A percentile compares a stretch with the other conserved stretches of the same genome.
Evolutionary conservation across 306 rosid species (phyloP).

Genomic region (Fragaria ananassa): DNA sequence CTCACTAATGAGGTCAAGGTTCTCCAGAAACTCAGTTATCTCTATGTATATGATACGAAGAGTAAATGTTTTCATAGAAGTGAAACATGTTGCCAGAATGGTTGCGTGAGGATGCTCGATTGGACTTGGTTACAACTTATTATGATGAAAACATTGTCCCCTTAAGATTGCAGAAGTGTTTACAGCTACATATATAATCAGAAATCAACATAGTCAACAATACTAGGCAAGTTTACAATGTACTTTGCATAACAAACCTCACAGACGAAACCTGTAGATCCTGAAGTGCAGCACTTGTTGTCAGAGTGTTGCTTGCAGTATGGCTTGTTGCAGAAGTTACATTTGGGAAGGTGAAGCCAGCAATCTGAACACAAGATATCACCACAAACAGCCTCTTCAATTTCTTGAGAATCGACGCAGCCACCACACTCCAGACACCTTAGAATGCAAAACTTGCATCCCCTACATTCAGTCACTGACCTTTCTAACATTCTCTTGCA

Average conservation of each 20-base stretch:
- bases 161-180: background rate
- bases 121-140: background rate
- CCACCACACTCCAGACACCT: slow-evolving; percentile 81
- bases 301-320: slow-evolving; percentile 58
- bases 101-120: background rate
- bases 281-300: slow-evolving; percentile 29
- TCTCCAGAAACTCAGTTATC: background rate
- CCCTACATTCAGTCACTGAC: slow-evolving; percentile 38
- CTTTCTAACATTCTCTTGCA: slow-evolving; percentile 44
- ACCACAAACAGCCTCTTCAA: slow-evolving; percentile 58
- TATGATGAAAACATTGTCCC: background rate
- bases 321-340: slow-evolving; percentile 74
- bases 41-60: background rate
- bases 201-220: slow-evolving; percentile 29
- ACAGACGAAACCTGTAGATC: slow-evolving; percentile 47
- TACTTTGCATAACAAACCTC: slow-evolving; percentile 44
- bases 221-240: slow-evolving; percentile 21
- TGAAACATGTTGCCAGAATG: background rate
- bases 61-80: background rate
- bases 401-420: slow-evolving; percentile 37
- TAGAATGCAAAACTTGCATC: slow-evolving; percentile 59
- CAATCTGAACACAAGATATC: slow-evolving; percentile 58
- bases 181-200: background rate
- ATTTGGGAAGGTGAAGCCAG: slow-evolving; percentile 77
- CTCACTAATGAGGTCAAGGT: background rate